Percentiles rank a stretch among this genome's conserved stretches.
phyloP scores from a whole-genome alignment of 2,329 filamentous ascomycete species.

The Colletotrichum sp. region DNA sequence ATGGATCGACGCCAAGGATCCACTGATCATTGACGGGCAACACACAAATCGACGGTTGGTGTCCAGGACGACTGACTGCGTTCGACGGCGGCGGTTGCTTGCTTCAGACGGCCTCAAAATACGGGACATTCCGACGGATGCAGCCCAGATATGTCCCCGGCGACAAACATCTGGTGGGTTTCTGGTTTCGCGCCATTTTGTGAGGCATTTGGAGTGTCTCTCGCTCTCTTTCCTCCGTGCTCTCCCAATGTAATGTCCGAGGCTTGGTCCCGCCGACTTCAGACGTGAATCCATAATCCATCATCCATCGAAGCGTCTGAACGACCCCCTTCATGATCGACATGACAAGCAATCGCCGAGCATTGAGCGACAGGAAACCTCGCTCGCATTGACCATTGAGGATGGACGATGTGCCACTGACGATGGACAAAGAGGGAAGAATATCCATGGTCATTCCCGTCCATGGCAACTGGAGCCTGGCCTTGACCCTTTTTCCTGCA shows the following conservation, averaged over 20 bases:
- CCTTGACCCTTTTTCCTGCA: background rate
- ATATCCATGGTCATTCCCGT: background rate
- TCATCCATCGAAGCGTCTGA: background rate
- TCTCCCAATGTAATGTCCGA: background rate
- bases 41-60: background rate
- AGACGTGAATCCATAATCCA: background rate
- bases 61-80: background rate
- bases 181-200: background rate
- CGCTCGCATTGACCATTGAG: background rate
- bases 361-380: background rate
- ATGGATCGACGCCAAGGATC: constrained; percentile 15
- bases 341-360: background rate
- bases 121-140: background rate
- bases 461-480: background rate
- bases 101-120: background rate
- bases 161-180: background rate
- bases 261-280: background rate
- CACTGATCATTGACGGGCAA: background rate
- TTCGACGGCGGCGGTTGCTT: background rate
- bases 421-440: background rate
- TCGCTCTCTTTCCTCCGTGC: background rate
- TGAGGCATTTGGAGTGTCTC: background rate
- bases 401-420: background rate
- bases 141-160: background rate
- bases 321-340: background rate